These are phyloP conservation scores for Alternaria postmessia DNA, from an alignment of 2,329 filamentous ascomycete genomes.

Conservation along the genomic window DNA sequence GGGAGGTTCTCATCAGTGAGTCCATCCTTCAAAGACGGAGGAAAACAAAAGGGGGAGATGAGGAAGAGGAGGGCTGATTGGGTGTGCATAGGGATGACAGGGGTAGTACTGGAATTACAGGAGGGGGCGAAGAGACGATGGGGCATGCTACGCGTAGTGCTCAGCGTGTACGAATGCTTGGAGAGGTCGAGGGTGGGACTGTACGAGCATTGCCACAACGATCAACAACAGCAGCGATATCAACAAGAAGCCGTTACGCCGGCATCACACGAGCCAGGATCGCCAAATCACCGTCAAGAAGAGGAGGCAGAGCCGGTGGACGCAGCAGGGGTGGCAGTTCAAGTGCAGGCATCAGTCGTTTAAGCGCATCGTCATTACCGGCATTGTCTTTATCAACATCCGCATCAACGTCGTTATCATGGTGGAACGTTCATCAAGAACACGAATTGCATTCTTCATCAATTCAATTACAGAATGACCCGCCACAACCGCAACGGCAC, in stretches of 20 bases:
- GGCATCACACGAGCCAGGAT: constrained; percentile 3
- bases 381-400: background rate
- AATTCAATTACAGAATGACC: background rate
- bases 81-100: constrained; percentile 3
- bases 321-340: constrained; percentile 8
- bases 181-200: background rate
- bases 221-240: background rate
- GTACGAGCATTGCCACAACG: background rate
- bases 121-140: background rate
- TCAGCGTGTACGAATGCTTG: background rate
- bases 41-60: constrained; percentile 1
- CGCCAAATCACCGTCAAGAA: constrained; percentile 6
- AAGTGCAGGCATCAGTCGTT: constrained; percentile 1
- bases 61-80: constrained; percentile 10
- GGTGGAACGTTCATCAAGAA: background rate
- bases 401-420: background rate
- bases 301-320: constrained; percentile 11
- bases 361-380: background rate
- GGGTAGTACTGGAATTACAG: background rate
- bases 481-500: background rate
- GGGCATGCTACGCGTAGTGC: background rate
- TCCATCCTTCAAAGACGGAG: background rate
- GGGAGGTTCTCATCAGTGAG: constrained; percentile 6
- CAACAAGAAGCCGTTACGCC: background rate
- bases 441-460: background rate